A percentile compares a stretch with the other conserved stretches of the same genome.
Conservation (phyloP, 306 rosid genomes). For the Lagenaria siceraria region DNA sequence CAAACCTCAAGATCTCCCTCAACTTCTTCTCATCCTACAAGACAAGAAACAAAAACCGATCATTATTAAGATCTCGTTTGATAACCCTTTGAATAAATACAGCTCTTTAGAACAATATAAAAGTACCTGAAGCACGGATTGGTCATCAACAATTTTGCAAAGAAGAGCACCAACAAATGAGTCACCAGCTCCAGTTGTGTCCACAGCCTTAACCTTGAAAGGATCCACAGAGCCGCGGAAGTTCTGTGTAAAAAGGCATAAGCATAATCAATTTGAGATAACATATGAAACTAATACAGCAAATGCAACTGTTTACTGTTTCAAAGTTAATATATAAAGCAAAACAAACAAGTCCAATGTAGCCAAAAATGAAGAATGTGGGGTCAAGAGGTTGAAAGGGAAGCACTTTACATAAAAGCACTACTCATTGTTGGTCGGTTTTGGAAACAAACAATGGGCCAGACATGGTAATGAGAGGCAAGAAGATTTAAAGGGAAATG, state of each 20-base stretch:
- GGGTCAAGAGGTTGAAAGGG: neutral
- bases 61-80: neutral
- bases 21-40: constrained; percentile 62
- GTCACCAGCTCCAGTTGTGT: constrained; percentile 97
- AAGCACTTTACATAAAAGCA: neutral
- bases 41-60: neutral
- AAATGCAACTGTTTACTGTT: neutral
- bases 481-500: neutral
- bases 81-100: neutral
- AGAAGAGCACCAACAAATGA: constrained; percentile 75
- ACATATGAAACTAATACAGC: too few relatives aligned
- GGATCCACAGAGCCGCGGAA: constrained; percentile 71
- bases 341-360: neutral
- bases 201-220: constrained; percentile 57
- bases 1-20: constrained; percentile 43
- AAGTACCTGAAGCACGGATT: constrained; percentile 64
- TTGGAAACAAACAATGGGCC: neutral
- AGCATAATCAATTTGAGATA: too few relatives aligned
- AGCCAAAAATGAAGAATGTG: neutral
- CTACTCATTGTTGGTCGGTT: neutral
- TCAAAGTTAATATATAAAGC: neutral
- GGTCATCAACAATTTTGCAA: constrained; percentile 73
- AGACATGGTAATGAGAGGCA: neutral
- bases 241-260: constrained; percentile 23
- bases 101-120: neutral